Evolutionary conservation across 2,329 filamentous ascomycete genomes (phyloP), one percentile per base, ranked within the genome.

Genomic region (Claviceps paspali): DNA sequence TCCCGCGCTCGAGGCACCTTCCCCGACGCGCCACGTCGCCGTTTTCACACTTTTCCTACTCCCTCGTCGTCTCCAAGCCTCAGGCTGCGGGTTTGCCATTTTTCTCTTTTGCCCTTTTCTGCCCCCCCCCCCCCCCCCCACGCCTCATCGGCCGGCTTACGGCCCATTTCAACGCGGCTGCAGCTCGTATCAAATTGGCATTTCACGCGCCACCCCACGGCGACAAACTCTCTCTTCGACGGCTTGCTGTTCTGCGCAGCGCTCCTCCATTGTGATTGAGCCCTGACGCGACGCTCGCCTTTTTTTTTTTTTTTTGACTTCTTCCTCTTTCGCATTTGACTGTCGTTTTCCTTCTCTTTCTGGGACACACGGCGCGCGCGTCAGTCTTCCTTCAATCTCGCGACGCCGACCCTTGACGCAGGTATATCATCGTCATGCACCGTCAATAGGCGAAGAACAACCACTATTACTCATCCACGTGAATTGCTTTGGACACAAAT

Each of bases 31-130:
- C 54, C 56, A 46, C 49, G 49, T 53, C 52, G 51, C 52, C 51
- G 48, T 49, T 57, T 59, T 57, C 52, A 54, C 56, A 56, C 56
- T 63, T 61, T 64, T 66, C 60, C 56, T 51, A 47, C 41, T 46
- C 41, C 39, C 44, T 47, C 39, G 33, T 38, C 41, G 32, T 43
- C 38, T 38, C 33, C 39, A 33, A 31, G 34, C 39, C 23, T 33
- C 29, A 40, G 36, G n/a, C 29, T 38, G 33, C 19, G 33, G 27
- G 35, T 40, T 39, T 39, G 38, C 38, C 37, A 31, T 36, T 18
- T 35, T 41, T 40, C 24, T 33, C 33, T 21, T 33, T 40, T 21
- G 29, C 24, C 18, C 26, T 23, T 27, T 32, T 31, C 39, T 38
- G 38, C 24, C 18, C 42, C 43, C 41, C 44, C 42, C 34, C 26